Percentiles rank a stretch among this genome's conserved stretches.
phyloP scores from a whole-genome alignment of 208 protist genomes.

The Vickermania spadyakhi region DNA sequence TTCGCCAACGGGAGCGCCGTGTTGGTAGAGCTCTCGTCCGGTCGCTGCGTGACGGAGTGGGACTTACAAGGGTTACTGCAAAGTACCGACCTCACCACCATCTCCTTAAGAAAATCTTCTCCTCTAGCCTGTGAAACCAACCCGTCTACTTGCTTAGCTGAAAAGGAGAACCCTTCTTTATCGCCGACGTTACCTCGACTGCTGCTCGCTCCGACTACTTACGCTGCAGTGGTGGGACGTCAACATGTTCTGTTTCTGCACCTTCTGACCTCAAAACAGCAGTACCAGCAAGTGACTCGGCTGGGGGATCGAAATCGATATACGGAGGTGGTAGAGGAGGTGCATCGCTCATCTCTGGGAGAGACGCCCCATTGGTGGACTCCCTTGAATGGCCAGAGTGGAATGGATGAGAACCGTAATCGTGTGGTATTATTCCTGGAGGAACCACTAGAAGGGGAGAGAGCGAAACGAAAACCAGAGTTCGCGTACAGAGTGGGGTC shows the following conservation, averaged over 20 bases:
- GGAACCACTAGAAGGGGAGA: no score
- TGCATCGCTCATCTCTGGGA: no score
- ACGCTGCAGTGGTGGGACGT: neutral
- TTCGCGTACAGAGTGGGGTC: neutral
- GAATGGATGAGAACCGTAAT: no score
- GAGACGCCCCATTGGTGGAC: neutral
- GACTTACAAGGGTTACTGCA: neutral
- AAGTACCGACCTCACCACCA: no score
- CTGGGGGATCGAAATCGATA: neutral
- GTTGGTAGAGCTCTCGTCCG: neutral
- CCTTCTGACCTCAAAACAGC: neutral
- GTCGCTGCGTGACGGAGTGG: neutral
- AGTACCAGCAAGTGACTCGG: neutral
- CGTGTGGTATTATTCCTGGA: neutral
- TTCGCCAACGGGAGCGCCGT: neutral
- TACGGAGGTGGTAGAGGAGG: no score
- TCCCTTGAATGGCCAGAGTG: neutral
- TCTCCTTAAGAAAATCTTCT: no score
- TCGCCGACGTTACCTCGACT: no score
- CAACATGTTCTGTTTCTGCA: neutral
- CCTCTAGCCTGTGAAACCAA: no score
- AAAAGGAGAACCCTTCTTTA: neutral
- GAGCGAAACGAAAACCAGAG: no score
- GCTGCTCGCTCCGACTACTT: neutral
- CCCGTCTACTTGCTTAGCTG: no score